phyloP scores from a whole-genome alignment of 208 protist genomes.

The Tritrichomonas musculus region DNA sequence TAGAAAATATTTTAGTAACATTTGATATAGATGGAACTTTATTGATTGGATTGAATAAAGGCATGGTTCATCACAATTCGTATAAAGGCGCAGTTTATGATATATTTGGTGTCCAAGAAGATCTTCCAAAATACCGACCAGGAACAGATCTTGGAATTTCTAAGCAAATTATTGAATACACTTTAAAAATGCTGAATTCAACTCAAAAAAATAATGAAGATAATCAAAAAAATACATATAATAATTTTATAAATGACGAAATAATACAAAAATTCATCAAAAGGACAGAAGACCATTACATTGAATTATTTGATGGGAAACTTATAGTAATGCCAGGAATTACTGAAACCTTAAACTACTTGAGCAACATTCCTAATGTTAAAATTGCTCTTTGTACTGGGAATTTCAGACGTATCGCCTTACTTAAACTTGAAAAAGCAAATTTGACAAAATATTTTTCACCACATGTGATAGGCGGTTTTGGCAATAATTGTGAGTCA shows the following conservation, averaged over 20 bases:
- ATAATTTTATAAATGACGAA: too few relatives aligned
- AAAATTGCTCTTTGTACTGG: not conserved
- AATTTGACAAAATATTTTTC: not conserved
- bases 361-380: not conserved
- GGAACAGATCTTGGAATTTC: too few relatives aligned
- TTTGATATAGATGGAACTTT: slow-evolving; percentile 28
- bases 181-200: too few relatives aligned
- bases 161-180: too few relatives aligned
- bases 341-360: not conserved
- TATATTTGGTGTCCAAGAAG: too few relatives aligned
- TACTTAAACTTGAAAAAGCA: not conserved
- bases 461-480: not conserved
- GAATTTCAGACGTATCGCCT: not conserved
- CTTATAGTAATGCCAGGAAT: not conserved
- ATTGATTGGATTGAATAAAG: not conserved
- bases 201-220: too few relatives aligned
- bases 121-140: too few relatives aligned
- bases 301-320: not conserved
- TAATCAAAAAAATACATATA: too few relatives aligned
- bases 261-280: too few relatives aligned
- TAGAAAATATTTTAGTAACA: not conserved
- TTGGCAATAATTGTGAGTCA: not conserved
- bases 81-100: too few relatives aligned
- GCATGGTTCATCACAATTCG: too few relatives aligned
- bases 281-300: not conserved